Evolutionary conservation across 768 basidiomycete species (phyloP).

Genomic region (Phlebiopsis gigantea): DNA sequence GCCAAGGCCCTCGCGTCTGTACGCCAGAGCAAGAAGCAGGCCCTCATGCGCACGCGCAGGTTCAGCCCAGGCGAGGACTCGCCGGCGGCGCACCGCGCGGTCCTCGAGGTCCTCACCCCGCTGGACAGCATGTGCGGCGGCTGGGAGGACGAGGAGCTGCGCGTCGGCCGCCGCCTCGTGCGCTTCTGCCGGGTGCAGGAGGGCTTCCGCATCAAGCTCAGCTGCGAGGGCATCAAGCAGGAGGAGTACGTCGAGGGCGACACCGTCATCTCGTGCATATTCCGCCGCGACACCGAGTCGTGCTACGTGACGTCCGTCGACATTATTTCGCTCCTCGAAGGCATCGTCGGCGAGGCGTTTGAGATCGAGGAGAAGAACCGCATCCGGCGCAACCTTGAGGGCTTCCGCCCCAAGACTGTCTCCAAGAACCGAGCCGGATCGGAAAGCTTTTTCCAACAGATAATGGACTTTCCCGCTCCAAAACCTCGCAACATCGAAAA

Average conservation of each 20-base stretch:
- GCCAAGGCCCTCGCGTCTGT: conserved; percentile 3
- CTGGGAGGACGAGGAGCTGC: conserved; percentile 64
- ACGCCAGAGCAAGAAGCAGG: conserved; percentile 12
- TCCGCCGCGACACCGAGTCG: conserved; percentile 66
- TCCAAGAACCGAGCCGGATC: conserved; percentile 78
- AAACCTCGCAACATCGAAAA: conserved; percentile 97
- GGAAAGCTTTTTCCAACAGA: conserved; percentile 87
- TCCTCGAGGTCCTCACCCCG: conserved; percentile 57
- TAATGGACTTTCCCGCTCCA: conserved; percentile 94
- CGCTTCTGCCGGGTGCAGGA: conserved; percentile 78
- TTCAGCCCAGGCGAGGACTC: conserved; percentile 23
- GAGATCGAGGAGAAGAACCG: conserved; percentile 96
- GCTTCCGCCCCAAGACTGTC: conserved; percentile 84
- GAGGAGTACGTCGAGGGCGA: conserved; percentile 68
- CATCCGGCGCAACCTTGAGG: conserved; percentile 91
- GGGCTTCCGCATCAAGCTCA: conserved; percentile 69
- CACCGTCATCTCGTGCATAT: conserved; percentile 93
- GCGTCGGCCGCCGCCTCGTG: conserved; percentile 74
- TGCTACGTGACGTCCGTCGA: conserved; percentile 95
- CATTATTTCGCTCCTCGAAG: conserved; percentile 89
- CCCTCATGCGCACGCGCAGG: conserved; percentile 22
- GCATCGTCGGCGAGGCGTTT: conserved; percentile 67
- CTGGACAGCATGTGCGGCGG: conserved; percentile 48
- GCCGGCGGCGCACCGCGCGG: conserved; percentile 44
- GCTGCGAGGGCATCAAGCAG: conserved; percentile 70